phyloP scores from a whole-genome alignment of 306 rosid genomes.

The Gastrolobium villosum region DNA sequence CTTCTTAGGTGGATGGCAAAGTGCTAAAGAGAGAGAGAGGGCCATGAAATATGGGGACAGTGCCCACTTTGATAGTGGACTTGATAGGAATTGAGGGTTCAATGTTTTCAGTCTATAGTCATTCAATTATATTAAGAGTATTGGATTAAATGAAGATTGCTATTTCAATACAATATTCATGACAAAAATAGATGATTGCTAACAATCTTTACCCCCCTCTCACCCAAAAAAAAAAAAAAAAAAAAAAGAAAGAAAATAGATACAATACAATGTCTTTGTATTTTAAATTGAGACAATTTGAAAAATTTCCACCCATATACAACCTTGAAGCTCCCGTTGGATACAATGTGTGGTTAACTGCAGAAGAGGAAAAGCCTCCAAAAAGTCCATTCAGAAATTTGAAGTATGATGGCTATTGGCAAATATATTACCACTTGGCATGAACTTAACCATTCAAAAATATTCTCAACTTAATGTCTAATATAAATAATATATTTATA shows the following conservation, averaged over 20 bases:
- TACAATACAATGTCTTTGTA: neutral
- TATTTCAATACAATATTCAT: neutral
- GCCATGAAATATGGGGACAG: neutral
- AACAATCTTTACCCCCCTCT: neutral
- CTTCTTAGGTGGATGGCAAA: neutral
- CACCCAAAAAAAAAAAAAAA: neutral
- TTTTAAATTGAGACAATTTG: neutral
- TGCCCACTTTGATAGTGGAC: neutral
- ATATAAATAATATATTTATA: neutral
- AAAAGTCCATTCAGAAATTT: slow-evolving; percentile 16
- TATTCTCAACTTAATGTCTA: slow-evolving; percentile 17
- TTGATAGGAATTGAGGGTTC: neutral
- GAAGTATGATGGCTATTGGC: slow-evolving; percentile 34
- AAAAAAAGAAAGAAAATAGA: neutral
- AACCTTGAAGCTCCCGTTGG: slow-evolving; percentile 3
- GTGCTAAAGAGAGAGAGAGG: neutral
- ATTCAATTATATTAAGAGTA: neutral
- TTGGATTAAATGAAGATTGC: neutral
- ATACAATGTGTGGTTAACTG: slow-evolving; percentile 40
- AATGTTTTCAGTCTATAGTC: neutral
- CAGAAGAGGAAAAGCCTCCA: slow-evolving; percentile 10
- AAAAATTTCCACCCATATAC: neutral
- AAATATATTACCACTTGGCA: slow-evolving; percentile 54
- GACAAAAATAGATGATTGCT: neutral
- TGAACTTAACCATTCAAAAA: slow-evolving; percentile 32